Evolutionary conservation across 306 rosid species (phyloP).

Genomic region (Dryas octopetala): DNA sequence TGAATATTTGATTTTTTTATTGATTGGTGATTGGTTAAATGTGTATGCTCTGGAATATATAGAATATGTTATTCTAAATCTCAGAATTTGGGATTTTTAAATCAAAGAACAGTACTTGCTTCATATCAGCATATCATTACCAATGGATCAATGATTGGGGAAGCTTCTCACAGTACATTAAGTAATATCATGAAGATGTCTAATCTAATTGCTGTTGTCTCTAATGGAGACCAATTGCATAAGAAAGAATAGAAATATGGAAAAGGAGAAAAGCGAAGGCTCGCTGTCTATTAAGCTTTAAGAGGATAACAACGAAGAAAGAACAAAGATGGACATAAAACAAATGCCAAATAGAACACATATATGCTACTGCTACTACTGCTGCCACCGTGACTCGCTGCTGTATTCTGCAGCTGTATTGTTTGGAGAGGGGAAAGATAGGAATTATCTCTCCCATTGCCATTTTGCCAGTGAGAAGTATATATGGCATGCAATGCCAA

Average conservation of each 20-base stretch:
- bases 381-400: not conserved
- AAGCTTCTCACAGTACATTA: constrained; percentile 2
- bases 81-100: not conserved
- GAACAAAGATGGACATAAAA: constrained; percentile 14
- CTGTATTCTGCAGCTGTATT: constrained; percentile 4
- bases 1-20: too few relatives aligned
- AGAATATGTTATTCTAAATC: not conserved
- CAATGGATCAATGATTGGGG: not conserved
- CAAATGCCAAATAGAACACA: constrained; percentile 11
- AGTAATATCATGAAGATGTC: not conserved
- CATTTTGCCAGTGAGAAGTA: constrained; percentile 1
- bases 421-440: constrained; percentile 4
- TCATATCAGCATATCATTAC: not conserved
- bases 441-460: constrained; percentile 23
- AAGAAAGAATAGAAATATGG: constrained; percentile 13
- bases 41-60: too few relatives aligned
- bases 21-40: too few relatives aligned
- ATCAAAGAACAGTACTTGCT: not conserved
- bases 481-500: constrained; percentile 9
- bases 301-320: constrained; percentile 13
- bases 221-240: not conserved
- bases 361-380: constrained; percentile 18
- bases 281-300: constrained; percentile 24
- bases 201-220: not conserved
- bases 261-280: constrained; percentile 7